Evolutionary conservation across 495 filamentous ascomycete genomes (phyloP).

Genomic region (Hypoxylon cercidicola): DNA sequence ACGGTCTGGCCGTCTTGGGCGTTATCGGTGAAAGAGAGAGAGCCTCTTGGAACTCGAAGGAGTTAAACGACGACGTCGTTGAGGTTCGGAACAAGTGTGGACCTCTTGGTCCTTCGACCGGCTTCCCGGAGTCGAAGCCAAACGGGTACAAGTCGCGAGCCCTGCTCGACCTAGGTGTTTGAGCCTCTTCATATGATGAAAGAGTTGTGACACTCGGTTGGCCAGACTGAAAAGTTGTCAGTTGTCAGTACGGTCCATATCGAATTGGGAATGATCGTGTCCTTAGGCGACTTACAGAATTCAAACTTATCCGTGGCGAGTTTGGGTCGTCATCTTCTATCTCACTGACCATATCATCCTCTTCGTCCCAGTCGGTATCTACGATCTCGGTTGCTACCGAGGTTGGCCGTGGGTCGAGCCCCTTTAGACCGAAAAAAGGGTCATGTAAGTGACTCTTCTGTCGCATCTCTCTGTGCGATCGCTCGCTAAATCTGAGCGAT

Average conservation of each 20-base stretch:
- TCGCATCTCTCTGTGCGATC: slow-evolving; percentile 58
- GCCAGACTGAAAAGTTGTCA: slow-evolving; percentile 58
- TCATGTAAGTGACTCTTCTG: slow-evolving; percentile 57
- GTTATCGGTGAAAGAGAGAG: slow-evolving; percentile 73
- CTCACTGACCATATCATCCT: slow-evolving; percentile 59
- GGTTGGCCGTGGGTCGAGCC: slow-evolving; percentile 57
- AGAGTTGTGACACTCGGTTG: slow-evolving; percentile 77
- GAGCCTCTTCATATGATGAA: slow-evolving; percentile 79
- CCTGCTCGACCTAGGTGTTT: slow-evolving; percentile 70
- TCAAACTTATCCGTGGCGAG: slow-evolving; percentile 71
- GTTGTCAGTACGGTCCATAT: slow-evolving; percentile 11
- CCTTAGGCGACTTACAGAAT: slow-evolving; percentile 65
- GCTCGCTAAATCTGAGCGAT: slow-evolving; percentile 41
- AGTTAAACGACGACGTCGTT: slow-evolving; percentile 55
- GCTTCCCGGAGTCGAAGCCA: slow-evolving; percentile 56
- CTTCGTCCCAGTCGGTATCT: slow-evolving; percentile 79
- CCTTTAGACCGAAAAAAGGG: slow-evolving; percentile 60
- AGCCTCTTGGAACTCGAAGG: slow-evolving; percentile 67
- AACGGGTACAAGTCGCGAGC: slow-evolving; percentile 49
- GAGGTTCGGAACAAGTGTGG: slow-evolving; percentile 88
- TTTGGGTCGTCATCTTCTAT: slow-evolving; percentile 68
- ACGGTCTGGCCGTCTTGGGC: slow-evolving; percentile 51
- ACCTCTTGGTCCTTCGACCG: slow-evolving; percentile 81
- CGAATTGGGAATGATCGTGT: neutral
- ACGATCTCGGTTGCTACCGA: slow-evolving; percentile 77